A percentile compares a stretch with the other conserved stretches of the same genome.
These are phyloP conservation scores for Aspergillus kassunensis DNA, from an alignment of 495 filamentous ascomycete species.

Conservation along the genomic window DNA sequence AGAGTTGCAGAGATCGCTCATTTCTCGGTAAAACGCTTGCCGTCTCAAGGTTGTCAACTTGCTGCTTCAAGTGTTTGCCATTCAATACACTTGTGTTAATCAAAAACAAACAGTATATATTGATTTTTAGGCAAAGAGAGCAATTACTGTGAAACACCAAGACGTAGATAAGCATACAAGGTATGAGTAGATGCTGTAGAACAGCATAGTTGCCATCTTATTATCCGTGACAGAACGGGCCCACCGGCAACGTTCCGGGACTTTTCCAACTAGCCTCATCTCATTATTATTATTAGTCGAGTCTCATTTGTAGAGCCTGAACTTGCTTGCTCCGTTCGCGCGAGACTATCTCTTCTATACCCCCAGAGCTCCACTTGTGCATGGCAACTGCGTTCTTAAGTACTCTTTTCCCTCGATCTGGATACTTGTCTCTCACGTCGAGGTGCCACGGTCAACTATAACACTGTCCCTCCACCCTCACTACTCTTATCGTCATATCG, in stretches of 20 bases:
- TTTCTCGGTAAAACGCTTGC: neutral
- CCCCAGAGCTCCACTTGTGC: conserved; percentile 8
- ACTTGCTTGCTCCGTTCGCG: conserved; percentile 7
- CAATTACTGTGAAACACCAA: too few species aligned
- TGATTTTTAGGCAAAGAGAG: too few species aligned
- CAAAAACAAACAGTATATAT: too few species aligned
- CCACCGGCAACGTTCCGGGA: conserved; percentile 21
- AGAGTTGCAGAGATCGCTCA: neutral
- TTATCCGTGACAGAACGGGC: conserved; percentile 10
- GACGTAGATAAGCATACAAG: too few species aligned
- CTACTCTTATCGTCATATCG: conserved; percentile 14
- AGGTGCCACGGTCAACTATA: neutral
- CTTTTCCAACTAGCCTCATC: conserved; percentile 19
- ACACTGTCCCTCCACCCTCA: neutral
- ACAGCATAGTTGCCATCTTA: neutral
- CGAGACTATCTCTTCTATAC: neutral
- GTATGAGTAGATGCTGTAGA: too few species aligned
- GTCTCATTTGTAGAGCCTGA: neutral
- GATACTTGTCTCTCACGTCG: too few species aligned
- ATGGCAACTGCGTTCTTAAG: too few species aligned
- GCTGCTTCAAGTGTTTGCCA: too few species aligned
- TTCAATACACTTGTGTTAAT: too few species aligned
- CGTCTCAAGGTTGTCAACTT: too few species aligned
- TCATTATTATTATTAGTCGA: conserved; percentile 11
- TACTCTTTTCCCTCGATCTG: too few species aligned